These are phyloP conservation scores for Lachancea kluyveri DNA, from an alignment of 805 yeast genomes.

Conservation along the genomic window DNA sequence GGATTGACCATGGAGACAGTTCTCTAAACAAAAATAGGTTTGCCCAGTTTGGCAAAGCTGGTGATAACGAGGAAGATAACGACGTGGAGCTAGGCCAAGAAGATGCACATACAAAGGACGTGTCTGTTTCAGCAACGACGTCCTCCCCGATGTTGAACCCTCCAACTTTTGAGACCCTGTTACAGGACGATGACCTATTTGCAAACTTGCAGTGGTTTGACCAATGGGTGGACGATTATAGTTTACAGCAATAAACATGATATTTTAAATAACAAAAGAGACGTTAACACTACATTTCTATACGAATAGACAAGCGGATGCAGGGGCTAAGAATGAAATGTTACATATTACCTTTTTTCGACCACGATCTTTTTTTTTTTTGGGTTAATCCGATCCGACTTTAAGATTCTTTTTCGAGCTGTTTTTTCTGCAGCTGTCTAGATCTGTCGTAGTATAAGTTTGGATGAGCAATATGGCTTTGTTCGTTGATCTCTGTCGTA, in stretches of 20 bases:
- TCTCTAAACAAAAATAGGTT: slow-evolving; percentile 45
- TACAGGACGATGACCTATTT: slow-evolving; percentile 31
- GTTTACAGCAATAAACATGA: background rate
- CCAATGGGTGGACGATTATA: slow-evolving; percentile 25
- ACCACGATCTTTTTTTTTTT: slow-evolving; percentile 1
- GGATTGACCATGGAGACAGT: slow-evolving; percentile 48
- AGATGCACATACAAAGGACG: no score
- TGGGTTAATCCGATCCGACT: background rate
- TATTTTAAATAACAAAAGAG: background rate
- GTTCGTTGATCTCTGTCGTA: slow-evolving; percentile 41
- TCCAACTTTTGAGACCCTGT: no score
- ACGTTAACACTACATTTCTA: no score
- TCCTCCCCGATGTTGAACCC: no score
- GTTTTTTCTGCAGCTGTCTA: slow-evolving; percentile 44
- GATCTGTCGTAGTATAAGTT: slow-evolving; percentile 81
- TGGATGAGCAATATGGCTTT: slow-evolving; percentile 73
- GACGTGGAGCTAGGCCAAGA: no score
- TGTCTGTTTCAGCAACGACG: no score
- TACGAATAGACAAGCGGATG: no score
- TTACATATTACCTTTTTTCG: no score
- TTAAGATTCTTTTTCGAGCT: slow-evolving; percentile 9
- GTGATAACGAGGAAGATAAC: slow-evolving; percentile 12
- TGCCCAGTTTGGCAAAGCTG: slow-evolving; percentile 40
- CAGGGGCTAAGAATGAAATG: no score
- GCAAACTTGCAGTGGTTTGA: slow-evolving; percentile 51